These are phyloP conservation scores for Phylloporus sp. DNA, from an alignment of 768 basidiomycete species.

Conservation along the genomic window DNA sequence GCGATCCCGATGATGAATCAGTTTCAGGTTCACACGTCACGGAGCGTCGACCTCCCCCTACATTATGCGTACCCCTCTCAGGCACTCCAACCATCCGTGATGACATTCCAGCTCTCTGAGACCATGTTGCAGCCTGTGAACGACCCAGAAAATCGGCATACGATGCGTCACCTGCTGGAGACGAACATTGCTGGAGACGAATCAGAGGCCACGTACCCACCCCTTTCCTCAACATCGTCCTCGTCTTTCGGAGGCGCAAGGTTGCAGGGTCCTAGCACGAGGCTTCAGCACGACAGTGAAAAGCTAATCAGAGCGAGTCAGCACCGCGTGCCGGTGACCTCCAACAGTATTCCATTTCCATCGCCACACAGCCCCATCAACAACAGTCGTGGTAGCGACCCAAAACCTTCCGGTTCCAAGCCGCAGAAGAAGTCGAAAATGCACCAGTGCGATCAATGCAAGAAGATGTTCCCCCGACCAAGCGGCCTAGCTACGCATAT, in stretches of 20 bases:
- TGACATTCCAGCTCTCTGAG: slow-evolving; percentile 30
- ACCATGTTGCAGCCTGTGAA: slow-evolving; percentile 21
- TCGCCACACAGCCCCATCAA: slow-evolving; percentile 6
- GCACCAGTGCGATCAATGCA: slow-evolving; percentile 44
- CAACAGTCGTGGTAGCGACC: slow-evolving; percentile 6
- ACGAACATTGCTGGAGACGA: slow-evolving; percentile 16
- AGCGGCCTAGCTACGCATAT: slow-evolving; percentile 50
- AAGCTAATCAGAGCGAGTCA: slow-evolving; percentile 6
- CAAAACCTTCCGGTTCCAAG: slow-evolving; percentile 7
- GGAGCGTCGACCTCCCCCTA: slow-evolving; percentile 3
- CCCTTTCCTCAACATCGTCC: slow-evolving; percentile 3
- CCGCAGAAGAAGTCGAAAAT: slow-evolving; percentile 41
- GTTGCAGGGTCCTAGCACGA: slow-evolving; percentile 23
- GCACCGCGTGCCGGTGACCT: slow-evolving; percentile 8
- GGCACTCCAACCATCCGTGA: slow-evolving; percentile 22
- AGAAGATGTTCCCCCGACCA: slow-evolving; percentile 45
- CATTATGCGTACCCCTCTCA: slow-evolving; percentile 8
- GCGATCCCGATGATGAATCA: slow-evolving; percentile 27
- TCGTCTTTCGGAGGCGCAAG: slow-evolving; percentile 1
- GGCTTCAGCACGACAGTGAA: slow-evolving; percentile 17
- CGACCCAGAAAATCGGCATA: slow-evolving; percentile 24
- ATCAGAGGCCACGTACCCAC: slow-evolving; percentile 7
- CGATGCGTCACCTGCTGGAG: slow-evolving; percentile 14
- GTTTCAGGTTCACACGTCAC: slow-evolving; percentile 25
- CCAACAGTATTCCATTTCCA: slow-evolving; percentile 5